Evolutionary conservation across 257 asterid species (phyloP).

Genomic region (Hygrophila difformis): DNA sequence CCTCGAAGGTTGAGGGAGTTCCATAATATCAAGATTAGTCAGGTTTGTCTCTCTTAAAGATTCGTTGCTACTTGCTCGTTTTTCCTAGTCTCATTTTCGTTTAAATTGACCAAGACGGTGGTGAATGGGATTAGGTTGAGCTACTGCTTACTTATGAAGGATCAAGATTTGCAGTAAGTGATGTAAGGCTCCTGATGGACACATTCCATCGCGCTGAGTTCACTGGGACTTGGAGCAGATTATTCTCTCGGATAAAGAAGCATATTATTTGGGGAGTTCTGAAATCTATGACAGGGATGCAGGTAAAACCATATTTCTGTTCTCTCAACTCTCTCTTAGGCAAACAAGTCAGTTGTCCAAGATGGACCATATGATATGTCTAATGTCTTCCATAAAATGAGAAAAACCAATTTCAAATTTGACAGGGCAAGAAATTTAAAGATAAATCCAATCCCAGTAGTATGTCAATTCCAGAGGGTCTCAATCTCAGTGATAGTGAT

Average conservation of each 20-base stretch:
- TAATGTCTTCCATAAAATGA: too few species aligned
- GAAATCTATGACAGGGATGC: constrained; percentile 99
- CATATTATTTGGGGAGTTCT: constrained; percentile 99
- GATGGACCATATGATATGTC: too few species aligned
- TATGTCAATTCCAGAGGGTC: constrained; percentile 49
- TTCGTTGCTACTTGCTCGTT: constrained; percentile 8
- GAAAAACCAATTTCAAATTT: constrained; percentile 9
- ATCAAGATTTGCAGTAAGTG: constrained; percentile 96
- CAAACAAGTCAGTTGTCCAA: too few species aligned
- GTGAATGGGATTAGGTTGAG: constrained; percentile 89
- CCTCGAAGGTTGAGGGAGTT: constrained; percentile 91
- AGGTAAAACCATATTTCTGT: constrained; percentile 46
- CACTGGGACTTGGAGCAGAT: constrained; percentile 96
- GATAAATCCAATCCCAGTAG: constrained; percentile 57
- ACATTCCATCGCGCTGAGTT: constrained; percentile 87
- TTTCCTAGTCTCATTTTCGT: constrained; percentile 20
- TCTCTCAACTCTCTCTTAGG: constrained; percentile 4
- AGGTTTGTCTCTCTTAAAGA: constrained; percentile 37
- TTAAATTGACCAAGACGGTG: constrained; percentile 1
- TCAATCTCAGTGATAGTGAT: constrained; percentile 83
- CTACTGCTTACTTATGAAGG: constrained; percentile 96
- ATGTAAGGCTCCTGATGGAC: constrained; percentile 95
- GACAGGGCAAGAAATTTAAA: constrained; percentile 96
- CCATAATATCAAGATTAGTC: constrained; percentile 95
- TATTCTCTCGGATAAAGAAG: constrained; percentile 96